Evolutionary conservation across 2,329 filamentous ascomycete species (phyloP).

Genomic region (Cladophialophora chaetospira): DNA sequence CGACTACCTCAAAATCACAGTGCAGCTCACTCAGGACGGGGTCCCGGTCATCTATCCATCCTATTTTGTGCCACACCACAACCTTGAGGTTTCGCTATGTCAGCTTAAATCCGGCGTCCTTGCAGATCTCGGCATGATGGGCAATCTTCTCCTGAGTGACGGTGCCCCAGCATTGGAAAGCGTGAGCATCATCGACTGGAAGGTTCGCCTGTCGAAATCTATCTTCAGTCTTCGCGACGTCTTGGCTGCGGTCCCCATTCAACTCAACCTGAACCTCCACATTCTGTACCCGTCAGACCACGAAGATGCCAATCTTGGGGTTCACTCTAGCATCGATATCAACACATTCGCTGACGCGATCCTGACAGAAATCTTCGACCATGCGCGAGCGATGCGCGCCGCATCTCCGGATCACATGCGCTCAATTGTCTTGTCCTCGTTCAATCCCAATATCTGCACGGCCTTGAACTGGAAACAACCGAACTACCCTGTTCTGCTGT

Average conservation of each 20-base stretch:
- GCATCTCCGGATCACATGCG: constrained; percentile 71
- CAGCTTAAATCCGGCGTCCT: constrained; percentile 66
- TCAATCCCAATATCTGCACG: constrained; percentile 85
- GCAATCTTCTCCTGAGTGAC: constrained; percentile 50
- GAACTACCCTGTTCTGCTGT: constrained; percentile 91
- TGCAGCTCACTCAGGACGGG: constrained; percentile 87
- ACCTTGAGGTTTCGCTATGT: constrained; percentile 78
- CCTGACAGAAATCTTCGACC: constrained; percentile 83
- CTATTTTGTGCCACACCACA: constrained; percentile 76
- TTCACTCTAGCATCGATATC: constrained; percentile 77
- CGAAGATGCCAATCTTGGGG: constrained; percentile 69
- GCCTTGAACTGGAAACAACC: constrained; percentile 99
- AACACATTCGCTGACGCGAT: constrained; percentile 85
- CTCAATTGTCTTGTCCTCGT: constrained; percentile 91
- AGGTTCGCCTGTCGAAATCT: constrained; percentile 71
- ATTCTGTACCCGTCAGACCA: constrained; percentile 78
- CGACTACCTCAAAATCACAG: constrained; percentile 89
- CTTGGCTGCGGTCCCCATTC: constrained; percentile 70
- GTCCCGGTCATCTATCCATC: constrained; percentile 83
- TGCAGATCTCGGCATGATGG: constrained; percentile 28
- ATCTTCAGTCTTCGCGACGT: constrained; percentile 80
- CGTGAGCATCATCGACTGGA: constrained; percentile 39
- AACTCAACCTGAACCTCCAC: constrained; percentile 89
- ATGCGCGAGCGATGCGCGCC: constrained; percentile 71
- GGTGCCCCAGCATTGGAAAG: constrained; percentile 33